phyloP scores from a whole-genome alignment of 2,329 filamentous ascomycete species.

The Neonectria faginata region DNA sequence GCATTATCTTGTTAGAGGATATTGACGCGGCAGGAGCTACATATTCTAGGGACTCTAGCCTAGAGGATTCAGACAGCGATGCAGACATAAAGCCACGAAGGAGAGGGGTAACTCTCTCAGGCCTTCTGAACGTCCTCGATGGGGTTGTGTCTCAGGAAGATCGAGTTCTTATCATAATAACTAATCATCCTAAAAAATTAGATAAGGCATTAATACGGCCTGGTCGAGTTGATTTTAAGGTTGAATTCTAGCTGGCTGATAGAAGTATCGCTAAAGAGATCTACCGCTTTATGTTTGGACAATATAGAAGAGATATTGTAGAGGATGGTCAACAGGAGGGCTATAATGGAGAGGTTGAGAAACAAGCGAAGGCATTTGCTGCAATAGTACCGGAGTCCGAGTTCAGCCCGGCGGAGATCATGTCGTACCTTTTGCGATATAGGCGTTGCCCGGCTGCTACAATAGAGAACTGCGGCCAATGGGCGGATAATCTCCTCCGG shows the following conservation, averaged over 20 bases:
- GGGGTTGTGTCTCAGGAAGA: slow-evolving; percentile 38
- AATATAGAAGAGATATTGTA: slow-evolving; percentile 8
- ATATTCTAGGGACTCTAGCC: slow-evolving; percentile 26
- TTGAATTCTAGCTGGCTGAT: slow-evolving; percentile 50
- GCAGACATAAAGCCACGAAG: slow-evolving; percentile 21
- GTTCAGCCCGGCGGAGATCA: slow-evolving; percentile 64
- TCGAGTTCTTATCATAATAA: slow-evolving; percentile 33
- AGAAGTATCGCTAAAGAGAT: slow-evolving; percentile 18
- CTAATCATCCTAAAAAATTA: slow-evolving; percentile 40
- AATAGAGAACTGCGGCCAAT: slow-evolving; percentile 23
- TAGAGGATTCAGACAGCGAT: slow-evolving; percentile 28
- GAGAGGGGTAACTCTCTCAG: slow-evolving; percentile 33
- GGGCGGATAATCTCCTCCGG: slow-evolving; percentile 21
- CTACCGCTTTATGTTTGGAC: slow-evolving; percentile 25
- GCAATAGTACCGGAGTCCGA: slow-evolving; percentile 57
- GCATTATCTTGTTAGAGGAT: slow-evolving; percentile 56
- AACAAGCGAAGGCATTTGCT: slow-evolving; percentile 51
- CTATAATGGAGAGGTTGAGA: slow-evolving; percentile 3
- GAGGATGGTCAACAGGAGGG: slow-evolving; percentile 15
- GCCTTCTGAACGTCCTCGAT: slow-evolving; percentile 41
- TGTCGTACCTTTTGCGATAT: slow-evolving; percentile 27
- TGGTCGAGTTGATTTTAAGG: slow-evolving; percentile 68
- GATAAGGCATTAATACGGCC: slow-evolving; percentile 38
- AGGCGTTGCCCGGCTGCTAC: slow-evolving; percentile 15
- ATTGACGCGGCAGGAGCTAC: slow-evolving; percentile 48